phyloP scores from a whole-genome alignment of 2,329 filamentous ascomycete genomes.

The Fusarium pseudonygamai region DNA sequence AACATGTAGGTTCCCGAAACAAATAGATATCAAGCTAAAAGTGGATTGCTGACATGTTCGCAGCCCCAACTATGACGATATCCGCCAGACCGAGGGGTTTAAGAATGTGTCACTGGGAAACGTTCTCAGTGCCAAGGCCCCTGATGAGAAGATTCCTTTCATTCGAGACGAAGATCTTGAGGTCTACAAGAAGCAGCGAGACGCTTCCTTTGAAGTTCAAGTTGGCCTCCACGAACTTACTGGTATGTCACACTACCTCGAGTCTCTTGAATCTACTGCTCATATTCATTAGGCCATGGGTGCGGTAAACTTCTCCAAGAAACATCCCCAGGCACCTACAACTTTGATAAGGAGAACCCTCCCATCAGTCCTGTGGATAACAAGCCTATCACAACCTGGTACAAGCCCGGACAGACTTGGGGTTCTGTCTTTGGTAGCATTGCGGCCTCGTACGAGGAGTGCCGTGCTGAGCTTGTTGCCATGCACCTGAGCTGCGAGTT shows the following conservation, averaged over 20 bases:
- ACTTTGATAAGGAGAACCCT: slow-evolving; percentile 86
- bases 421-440: slow-evolving; percentile 89
- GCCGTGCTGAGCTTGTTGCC: slow-evolving; percentile 90
- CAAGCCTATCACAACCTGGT: slow-evolving; percentile 83
- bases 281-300: slow-evolving; percentile 71
- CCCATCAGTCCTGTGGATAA: slow-evolving; percentile 82
- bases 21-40: neutral
- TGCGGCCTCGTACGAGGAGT: slow-evolving; percentile 92
- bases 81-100: slow-evolving; percentile 85
- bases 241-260: slow-evolving; percentile 45
- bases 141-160: slow-evolving; percentile 92
- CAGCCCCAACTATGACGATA: slow-evolving; percentile 75
- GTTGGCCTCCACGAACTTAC: slow-evolving; percentile 92
- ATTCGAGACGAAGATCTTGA: slow-evolving; percentile 81
- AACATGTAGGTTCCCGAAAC: slow-evolving; percentile 59
- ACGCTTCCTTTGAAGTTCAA: slow-evolving; percentile 92
- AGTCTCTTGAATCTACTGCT: slow-evolving; percentile 9
- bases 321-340: slow-evolving; percentile 81
- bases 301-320: slow-evolving; percentile 95
- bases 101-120: slow-evolving; percentile 96
- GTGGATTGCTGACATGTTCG: slow-evolving; percentile 14
- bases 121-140: slow-evolving; percentile 88
- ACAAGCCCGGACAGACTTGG: slow-evolving; percentile 96
- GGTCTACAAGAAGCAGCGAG: slow-evolving; percentile 83
- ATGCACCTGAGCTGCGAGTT: slow-evolving; percentile 94